Percentiles rank a stretch among this genome's conserved stretches.
Conservation (phyloP, 306 rosid species). For the Coriaria nepalensis region DNA sequence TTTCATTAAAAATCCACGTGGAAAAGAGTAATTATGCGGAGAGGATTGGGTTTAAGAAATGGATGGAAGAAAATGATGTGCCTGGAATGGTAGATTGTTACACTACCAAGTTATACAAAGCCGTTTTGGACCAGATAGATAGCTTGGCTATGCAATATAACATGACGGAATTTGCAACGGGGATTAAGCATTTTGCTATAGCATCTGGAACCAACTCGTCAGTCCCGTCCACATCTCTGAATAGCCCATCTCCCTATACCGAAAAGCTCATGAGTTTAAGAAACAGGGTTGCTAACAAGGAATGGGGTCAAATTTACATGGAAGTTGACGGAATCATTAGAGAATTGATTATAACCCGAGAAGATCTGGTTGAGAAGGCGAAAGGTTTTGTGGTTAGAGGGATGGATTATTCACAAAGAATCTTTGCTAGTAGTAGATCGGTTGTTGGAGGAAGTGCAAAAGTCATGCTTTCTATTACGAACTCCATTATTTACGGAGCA, state of each 20-base stretch:
- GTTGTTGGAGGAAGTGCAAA: slow-evolving; percentile 69
- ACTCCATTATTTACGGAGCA: slow-evolving; percentile 77
- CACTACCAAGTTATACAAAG: slow-evolving; percentile 57
- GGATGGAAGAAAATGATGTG: slow-evolving; percentile 97
- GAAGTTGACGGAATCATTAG: slow-evolving; percentile 53
- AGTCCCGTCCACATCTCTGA: slow-evolving; percentile 21
- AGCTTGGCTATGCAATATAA: slow-evolving; percentile 82
- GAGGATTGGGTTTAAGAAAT: slow-evolving; percentile 62
- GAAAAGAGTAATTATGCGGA: slow-evolving; percentile 80
- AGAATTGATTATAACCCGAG: slow-evolving; percentile 60
- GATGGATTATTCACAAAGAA: slow-evolving; percentile 55
- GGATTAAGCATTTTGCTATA: slow-evolving; percentile 69
- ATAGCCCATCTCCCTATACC: slow-evolving; percentile 41
- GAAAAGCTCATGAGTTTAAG: slow-evolving; percentile 70
- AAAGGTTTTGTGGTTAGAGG: slow-evolving; percentile 69
- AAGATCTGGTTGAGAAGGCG: slow-evolving; percentile 75
- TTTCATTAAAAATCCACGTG: slow-evolving; percentile 62
- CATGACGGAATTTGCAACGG: slow-evolving; percentile 69
- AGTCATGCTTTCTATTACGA: slow-evolving; percentile 46
- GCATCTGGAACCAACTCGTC: slow-evolving; percentile 33
- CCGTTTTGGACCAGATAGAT: slow-evolving; percentile 74
- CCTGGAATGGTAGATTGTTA: slow-evolving; percentile 76
- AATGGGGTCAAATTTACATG: slow-evolving; percentile 60
- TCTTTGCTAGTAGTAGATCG: slow-evolving; percentile 48
- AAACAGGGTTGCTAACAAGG: slow-evolving; percentile 38